These are phyloP conservation scores for Pestalotiopsis sp. DNA, from an alignment of 2,329 filamentous ascomycete genomes.

Conservation along the genomic window DNA sequence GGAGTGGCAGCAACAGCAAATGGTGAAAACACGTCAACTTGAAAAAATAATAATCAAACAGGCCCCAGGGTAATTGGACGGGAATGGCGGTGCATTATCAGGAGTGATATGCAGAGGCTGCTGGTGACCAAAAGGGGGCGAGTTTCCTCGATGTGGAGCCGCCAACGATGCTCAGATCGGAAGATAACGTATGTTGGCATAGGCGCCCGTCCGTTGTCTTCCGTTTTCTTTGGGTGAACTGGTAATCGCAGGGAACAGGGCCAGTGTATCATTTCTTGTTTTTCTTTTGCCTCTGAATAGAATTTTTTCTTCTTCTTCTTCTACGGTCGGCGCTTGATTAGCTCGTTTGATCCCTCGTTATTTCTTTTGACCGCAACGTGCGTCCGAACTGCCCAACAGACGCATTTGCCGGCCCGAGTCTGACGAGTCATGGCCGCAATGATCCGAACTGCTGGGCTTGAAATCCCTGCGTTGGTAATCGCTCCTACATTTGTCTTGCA, in stretches of 20 bases:
- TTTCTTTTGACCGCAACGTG: not conserved
- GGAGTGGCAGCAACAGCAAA: not conserved
- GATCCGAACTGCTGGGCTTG: not conserved
- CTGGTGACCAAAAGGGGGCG: not conserved
- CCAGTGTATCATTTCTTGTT: no score
- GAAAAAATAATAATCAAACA: not conserved
- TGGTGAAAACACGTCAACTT: not conserved
- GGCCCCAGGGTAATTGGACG: not conserved
- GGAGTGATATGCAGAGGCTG: not conserved
- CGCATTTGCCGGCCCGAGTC: not conserved
- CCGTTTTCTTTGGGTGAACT: not conserved
- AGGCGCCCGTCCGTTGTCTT: not conserved
- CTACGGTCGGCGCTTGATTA: not conserved
- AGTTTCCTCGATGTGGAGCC: not conserved
- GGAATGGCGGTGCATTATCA: not conserved
- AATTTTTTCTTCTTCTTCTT: not conserved
- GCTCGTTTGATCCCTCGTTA: not conserved
- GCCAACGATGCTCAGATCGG: not conserved
- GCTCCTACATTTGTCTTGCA: not conserved
- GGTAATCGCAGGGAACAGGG: not conserved
- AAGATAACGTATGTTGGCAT: constrained; percentile 6
- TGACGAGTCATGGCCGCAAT: constrained; percentile 7
- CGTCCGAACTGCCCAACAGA: not conserved
- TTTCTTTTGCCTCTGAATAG: not conserved
- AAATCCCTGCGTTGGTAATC: not conserved